Conservation (phyloP, 768 basidiomycete genomes). For the Cystobasidiopsis lactophilus region DNA sequence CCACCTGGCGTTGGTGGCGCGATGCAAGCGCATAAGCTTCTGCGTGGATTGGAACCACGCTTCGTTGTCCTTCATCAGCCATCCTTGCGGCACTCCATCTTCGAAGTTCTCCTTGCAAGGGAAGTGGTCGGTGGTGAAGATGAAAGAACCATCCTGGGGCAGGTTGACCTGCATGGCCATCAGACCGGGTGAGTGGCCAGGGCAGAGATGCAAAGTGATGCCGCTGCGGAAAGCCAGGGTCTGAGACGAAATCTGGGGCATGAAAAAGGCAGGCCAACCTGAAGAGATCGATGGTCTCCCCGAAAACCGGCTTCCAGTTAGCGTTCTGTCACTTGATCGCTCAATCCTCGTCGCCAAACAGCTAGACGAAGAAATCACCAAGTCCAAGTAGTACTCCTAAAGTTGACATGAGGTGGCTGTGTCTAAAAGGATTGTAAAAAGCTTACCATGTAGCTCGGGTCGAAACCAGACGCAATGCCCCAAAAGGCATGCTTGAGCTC, state of each 20-base stretch:
- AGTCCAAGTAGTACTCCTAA: conserved; percentile 6
- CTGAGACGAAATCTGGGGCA: too few relatives aligned
- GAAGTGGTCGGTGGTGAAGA: conserved; percentile 2
- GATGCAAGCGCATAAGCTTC: too few relatives aligned
- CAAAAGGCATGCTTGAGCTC: conserved; percentile 9
- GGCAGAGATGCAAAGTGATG: conserved; percentile 6
- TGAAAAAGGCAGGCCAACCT: too few relatives aligned
- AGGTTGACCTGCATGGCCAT: conserved; percentile 8
- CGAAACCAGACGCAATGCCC: conserved; percentile 2
- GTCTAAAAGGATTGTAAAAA: conserved; percentile 3
- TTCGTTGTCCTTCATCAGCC: background rate
- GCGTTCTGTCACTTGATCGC: too few relatives aligned
- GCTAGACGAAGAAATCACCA: too few relatives aligned
- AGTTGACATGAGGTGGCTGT: conserved; percentile 7
- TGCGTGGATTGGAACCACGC: too few relatives aligned
- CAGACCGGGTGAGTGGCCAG: conserved; percentile 12
- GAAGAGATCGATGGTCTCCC: too few relatives aligned
- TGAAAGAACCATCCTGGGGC: conserved; percentile 3
- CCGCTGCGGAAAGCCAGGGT: too few relatives aligned
- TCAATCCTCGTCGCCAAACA: too few relatives aligned
- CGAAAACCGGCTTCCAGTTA: too few relatives aligned
- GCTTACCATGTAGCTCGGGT: conserved; percentile 1
- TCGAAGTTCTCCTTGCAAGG: background rate
- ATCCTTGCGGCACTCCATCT: conserved; percentile 7
- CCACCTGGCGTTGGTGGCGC: too few relatives aligned